Conservation (phyloP, 371 early-diverging fungal genomes). For the Saksenaea oblongispora region DNA sequence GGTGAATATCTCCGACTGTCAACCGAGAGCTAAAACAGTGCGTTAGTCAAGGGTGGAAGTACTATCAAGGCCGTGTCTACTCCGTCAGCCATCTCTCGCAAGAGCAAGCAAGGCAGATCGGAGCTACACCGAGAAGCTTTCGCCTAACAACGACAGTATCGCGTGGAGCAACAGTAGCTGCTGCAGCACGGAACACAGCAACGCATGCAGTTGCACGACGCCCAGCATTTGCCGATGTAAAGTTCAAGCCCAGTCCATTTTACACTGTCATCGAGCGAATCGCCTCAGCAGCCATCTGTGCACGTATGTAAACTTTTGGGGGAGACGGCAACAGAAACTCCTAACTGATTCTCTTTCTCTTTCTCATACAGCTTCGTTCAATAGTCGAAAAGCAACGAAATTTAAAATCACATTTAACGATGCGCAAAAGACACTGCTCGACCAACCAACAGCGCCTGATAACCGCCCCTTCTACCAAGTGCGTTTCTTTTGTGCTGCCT, state of each 20-base stretch:
- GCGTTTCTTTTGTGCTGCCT: conserved; percentile 8
- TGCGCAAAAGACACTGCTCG: neutral
- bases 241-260: neutral
- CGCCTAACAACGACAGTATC: too few species aligned
- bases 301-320: neutral
- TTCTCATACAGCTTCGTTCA: neutral
- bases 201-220: neutral
- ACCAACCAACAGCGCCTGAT: neutral
- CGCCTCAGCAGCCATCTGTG: neutral
- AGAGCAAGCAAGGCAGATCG: neutral
- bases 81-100: neutral
- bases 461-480: conserved; percentile 6
- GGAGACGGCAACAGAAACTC: neutral
- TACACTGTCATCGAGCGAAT: neutral
- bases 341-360: too few species aligned
- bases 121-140: neutral
- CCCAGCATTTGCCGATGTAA: neutral
- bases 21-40: neutral
- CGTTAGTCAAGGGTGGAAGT: neutral
- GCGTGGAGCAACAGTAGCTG: neutral
- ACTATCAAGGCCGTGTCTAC: neutral
- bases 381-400: neutral
- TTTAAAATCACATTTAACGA: neutral
- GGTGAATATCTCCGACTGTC: neutral
- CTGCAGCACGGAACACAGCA: neutral